phyloP scores from a whole-genome alignment of 352 stramenopile genomes.

The Globisporangium takayamanum region DNA sequence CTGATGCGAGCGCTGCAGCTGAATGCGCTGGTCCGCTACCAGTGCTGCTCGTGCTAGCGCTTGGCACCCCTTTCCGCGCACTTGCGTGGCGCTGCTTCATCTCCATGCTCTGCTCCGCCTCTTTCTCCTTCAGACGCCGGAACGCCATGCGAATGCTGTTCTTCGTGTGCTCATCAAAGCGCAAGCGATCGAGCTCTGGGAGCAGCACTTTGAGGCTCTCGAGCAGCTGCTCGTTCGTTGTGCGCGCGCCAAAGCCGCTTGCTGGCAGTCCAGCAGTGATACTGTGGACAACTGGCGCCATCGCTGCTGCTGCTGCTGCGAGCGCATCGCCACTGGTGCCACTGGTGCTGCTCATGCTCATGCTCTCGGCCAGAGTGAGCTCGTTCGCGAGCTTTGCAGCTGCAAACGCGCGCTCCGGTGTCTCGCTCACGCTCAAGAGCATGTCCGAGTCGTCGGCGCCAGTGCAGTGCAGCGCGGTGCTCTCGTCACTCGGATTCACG shows the following conservation, averaged over 20 bases:
- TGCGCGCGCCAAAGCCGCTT: conserved; percentile 11
- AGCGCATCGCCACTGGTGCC: not conserved
- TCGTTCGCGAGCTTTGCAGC: conserved; percentile 1
- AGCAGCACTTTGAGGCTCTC: conserved; percentile 42
- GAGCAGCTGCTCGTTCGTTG: conserved; percentile 42
- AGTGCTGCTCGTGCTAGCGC: not conserved
- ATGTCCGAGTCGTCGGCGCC: conserved; percentile 40
- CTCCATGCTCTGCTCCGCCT: conserved; percentile 3
- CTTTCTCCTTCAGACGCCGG: conserved; percentile 35
- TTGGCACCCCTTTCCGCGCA: not conserved
- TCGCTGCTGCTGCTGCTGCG: not conserved
- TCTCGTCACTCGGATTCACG: conserved; percentile 38
- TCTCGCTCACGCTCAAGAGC: conserved; percentile 20
- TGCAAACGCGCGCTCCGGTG: not conserved
- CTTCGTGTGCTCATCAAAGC: conserved; percentile 53
- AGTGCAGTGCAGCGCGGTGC: conserved; percentile 32
- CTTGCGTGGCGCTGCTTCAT: conserved; percentile 10
- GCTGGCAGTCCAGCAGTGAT: not conserved
- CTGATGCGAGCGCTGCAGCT: too few species aligned
- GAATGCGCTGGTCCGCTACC: too few species aligned
- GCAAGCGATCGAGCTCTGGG: conserved; percentile 41
- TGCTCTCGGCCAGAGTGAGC: not conserved
- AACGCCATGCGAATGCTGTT: conserved; percentile 50
- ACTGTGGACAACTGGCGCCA: not conserved
- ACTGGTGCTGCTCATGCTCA: not conserved